Percentiles rank a stretch among this genome's conserved stretches.
Evolutionary conservation across 2,329 filamentous ascomycete genomes (phyloP).

Genomic region (Colletotrichum siamense): DNA sequence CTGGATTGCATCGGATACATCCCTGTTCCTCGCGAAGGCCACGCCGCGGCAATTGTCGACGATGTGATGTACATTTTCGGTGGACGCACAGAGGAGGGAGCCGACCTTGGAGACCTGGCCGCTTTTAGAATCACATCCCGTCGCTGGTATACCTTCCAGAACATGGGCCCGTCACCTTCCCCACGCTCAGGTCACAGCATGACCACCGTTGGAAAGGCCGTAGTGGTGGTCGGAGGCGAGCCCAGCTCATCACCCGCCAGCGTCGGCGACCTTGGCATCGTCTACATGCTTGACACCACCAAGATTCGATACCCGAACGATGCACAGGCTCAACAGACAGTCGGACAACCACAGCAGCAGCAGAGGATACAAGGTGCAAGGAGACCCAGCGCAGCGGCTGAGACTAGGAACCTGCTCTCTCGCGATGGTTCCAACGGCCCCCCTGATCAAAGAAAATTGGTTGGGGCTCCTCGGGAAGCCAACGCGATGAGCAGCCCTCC

Average conservation of each 20-base stretch:
- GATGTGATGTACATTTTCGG: slow-evolving; percentile 99
- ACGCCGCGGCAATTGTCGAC: slow-evolving; percentile 90
- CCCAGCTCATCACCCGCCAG: slow-evolving; percentile 86
- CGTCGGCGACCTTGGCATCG: slow-evolving; percentile 83
- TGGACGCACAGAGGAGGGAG: slow-evolving; percentile 90
- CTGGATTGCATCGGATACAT: slow-evolving; percentile 98
- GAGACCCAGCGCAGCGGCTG: slow-evolving; percentile 48
- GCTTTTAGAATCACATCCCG: slow-evolving; percentile 78
- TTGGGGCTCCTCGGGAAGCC: slow-evolving; percentile 40
- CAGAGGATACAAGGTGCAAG: slow-evolving; percentile 45
- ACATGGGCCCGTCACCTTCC: slow-evolving; percentile 96
- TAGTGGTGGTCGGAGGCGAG: slow-evolving; percentile 92
- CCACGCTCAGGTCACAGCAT: slow-evolving; percentile 96
- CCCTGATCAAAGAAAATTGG: slow-evolving; percentile 53
- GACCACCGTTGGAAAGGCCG: slow-evolving; percentile 91
- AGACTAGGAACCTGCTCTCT: slow-evolving; percentile 43
- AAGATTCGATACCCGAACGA: slow-evolving; percentile 98
- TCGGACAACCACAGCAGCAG: slow-evolving; percentile 33
- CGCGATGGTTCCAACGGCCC: slow-evolving; percentile 60
- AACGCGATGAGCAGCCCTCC: slow-evolving; percentile 37
- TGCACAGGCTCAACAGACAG: slow-evolving; percentile 40
- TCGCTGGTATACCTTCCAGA: slow-evolving; percentile 99
- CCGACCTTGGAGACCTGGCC: slow-evolving; percentile 90
- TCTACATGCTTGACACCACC: slow-evolving; percentile 90
- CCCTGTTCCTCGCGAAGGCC: slow-evolving; percentile 89